Conservation (phyloP, 257 asterid species). For the Striga asiatica region DNA sequence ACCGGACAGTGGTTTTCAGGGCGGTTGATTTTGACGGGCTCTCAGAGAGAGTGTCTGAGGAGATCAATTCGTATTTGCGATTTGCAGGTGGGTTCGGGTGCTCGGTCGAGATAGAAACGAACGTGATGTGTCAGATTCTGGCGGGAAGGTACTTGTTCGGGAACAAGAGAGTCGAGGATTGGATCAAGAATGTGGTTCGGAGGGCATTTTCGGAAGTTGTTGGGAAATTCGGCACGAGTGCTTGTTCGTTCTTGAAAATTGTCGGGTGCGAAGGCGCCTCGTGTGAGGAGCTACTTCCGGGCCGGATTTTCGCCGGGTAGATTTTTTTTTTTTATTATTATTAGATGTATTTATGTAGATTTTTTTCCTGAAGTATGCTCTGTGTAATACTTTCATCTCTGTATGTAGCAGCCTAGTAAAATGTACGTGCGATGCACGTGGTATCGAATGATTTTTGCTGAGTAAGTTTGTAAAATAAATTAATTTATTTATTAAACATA, state of each 20-base stretch:
- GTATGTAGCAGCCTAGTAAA: too few relatives aligned
- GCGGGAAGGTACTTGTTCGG: slow-evolving; percentile 44
- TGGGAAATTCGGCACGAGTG: slow-evolving; percentile 35
- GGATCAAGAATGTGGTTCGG: slow-evolving; percentile 45
- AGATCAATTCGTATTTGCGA: slow-evolving; percentile 29
- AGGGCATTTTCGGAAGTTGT: slow-evolving; percentile 45
- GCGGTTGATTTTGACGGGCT: slow-evolving; percentile 34
- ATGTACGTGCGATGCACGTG: too few relatives aligned
- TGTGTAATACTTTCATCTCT: too few relatives aligned
- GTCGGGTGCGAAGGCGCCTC: slow-evolving; percentile 21
- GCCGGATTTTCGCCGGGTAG: slow-evolving; percentile 33
- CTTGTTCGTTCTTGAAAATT: slow-evolving; percentile 45
- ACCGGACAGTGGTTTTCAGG: slow-evolving; percentile 36
- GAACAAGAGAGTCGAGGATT: slow-evolving; percentile 37
- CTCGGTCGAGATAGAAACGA: slow-evolving; percentile 49
- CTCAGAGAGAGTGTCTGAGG: slow-evolving; percentile 26
- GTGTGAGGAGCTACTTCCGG: slow-evolving; percentile 42
- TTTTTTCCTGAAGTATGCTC: slow-evolving; percentile 20
- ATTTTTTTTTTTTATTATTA: too few relatives aligned
- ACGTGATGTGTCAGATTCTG: slow-evolving; percentile 47
- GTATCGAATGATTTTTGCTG: too few relatives aligned
- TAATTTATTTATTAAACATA: too few relatives aligned
- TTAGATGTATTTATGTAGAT: background rate
- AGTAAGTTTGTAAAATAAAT: too few relatives aligned
- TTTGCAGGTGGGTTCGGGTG: slow-evolving; percentile 31